Percentiles rank a stretch among this genome's conserved stretches.
Conservation (phyloP, 257 asterid species). For the Leptodermis oblonga region DNA sequence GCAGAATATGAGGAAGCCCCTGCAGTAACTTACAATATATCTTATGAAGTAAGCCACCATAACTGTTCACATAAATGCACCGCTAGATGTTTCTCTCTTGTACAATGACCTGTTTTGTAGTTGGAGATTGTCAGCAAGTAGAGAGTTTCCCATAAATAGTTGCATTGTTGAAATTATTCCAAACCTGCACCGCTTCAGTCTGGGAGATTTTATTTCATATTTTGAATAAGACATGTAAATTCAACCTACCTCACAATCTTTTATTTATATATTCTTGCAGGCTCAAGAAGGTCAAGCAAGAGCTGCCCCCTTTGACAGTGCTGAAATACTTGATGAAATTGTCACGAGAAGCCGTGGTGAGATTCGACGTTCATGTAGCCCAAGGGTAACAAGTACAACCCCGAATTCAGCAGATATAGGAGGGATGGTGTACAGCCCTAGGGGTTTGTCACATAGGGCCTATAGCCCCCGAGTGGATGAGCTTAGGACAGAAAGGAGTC, state of each 20-base stretch:
- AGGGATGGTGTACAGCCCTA: slow-evolving; percentile 48
- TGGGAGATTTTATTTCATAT: background rate
- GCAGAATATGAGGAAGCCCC: slow-evolving; percentile 97
- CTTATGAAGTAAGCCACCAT: slow-evolving; percentile 51
- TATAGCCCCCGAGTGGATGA: slow-evolving; percentile 60
- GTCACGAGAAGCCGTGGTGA: slow-evolving; percentile 93
- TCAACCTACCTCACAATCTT: background rate
- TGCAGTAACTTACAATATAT: slow-evolving; percentile 53
- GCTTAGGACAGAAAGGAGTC: slow-evolving; percentile 44
- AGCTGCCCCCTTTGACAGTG: slow-evolving; percentile 36
- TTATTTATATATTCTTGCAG: slow-evolving; percentile 26
- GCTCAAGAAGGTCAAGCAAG: slow-evolving; percentile 46
- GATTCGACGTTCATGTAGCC: slow-evolving; percentile 65
- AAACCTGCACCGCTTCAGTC: background rate
- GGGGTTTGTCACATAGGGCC: slow-evolving; percentile 30
- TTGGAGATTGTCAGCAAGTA: background rate
- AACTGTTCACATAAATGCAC: background rate
- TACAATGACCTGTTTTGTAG: background rate
- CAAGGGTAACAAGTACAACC: slow-evolving; percentile 63
- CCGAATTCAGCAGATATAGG: slow-evolving; percentile 45
- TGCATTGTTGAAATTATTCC: background rate
- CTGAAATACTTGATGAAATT: slow-evolving; percentile 70
- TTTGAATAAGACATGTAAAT: background rate
- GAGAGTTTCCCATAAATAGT: background rate
- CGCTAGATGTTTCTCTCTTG: background rate